Conservation (phyloP, 2,329 filamentous ascomycete genomes). For the Cladosporium halotolerans region DNA sequence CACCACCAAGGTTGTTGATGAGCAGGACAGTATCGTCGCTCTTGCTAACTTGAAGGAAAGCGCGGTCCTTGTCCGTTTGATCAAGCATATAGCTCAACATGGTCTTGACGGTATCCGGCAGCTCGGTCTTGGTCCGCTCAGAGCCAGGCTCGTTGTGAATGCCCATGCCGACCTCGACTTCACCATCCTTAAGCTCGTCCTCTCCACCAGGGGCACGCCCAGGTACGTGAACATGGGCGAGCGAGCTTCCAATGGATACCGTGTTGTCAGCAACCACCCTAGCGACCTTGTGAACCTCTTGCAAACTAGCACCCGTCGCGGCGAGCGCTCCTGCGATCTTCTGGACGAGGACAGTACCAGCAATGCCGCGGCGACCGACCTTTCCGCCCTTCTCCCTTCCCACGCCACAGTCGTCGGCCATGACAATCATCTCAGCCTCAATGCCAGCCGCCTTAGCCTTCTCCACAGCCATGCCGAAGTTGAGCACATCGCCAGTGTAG, state of each 20-base stretch:
- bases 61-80: conserved; percentile 60
- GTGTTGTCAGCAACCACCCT: conserved; percentile 66
- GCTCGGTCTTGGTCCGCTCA: conserved; percentile 37
- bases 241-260: conserved; percentile 76
- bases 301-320: conserved; percentile 55
- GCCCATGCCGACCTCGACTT: conserved; percentile 66
- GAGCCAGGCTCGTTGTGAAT: conserved; percentile 57
- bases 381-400: conserved; percentile 78
- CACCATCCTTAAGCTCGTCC: conserved; percentile 53
- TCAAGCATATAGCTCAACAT: conserved; percentile 63
- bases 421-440: conserved; percentile 79
- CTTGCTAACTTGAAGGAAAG: conserved; percentile 48
- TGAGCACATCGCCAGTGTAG: conserved; percentile 58
- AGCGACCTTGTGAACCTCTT: conserved; percentile 67
- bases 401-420: conserved; percentile 88
- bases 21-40: conserved; percentile 60
- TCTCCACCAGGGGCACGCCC: conserved; percentile 56
- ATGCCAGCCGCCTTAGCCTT: conserved; percentile 78
- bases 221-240: conserved; percentile 90
- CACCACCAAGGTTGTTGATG: conserved; percentile 70
- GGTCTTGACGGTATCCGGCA: conserved; percentile 43
- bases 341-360: conserved; percentile 82
- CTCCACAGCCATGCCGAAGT: conserved; percentile 90
- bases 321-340: conserved; percentile 85
- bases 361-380: conserved; percentile 83